phyloP scores from a whole-genome alignment of 2,329 filamentous ascomycete species.

The Cladosporium oxysporum region DNA sequence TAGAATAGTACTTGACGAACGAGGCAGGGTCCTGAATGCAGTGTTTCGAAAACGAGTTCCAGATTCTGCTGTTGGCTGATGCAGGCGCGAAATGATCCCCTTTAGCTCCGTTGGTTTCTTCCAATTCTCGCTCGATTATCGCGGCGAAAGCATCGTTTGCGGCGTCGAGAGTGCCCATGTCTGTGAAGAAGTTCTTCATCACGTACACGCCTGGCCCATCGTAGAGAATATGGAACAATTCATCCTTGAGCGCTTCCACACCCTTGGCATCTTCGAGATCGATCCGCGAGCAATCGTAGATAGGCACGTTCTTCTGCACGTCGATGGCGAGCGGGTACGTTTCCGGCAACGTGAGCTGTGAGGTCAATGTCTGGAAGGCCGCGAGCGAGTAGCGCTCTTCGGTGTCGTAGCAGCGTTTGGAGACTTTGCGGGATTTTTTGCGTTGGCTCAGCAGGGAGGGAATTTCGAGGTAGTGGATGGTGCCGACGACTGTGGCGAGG shows the following conservation, averaged over 20 bases:
- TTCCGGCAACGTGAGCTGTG: slow-evolving; percentile 24
- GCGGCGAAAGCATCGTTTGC: slow-evolving; percentile 51
- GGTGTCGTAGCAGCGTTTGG: slow-evolving; percentile 26
- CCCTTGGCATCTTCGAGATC: slow-evolving; percentile 36
- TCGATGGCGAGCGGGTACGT: slow-evolving; percentile 53
- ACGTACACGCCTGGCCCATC: slow-evolving; percentile 62
- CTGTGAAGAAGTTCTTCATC: slow-evolving; percentile 55
- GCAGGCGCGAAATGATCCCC: slow-evolving; percentile 64
- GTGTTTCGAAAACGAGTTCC: slow-evolving; percentile 68
- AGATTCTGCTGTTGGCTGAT: slow-evolving; percentile 60
- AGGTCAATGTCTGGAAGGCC: slow-evolving; percentile 29
- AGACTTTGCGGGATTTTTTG: slow-evolving; percentile 26
- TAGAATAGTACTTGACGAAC: slow-evolving; percentile 61
- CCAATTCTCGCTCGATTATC: slow-evolving; percentile 52
- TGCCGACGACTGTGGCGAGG: slow-evolving; percentile 16
- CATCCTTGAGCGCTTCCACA: slow-evolving; percentile 55
- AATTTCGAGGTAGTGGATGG: slow-evolving; percentile 28
- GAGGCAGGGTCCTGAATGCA: slow-evolving; percentile 52
- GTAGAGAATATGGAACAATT: slow-evolving; percentile 61
- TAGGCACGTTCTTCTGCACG: slow-evolving; percentile 55
- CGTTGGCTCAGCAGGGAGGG: slow-evolving; percentile 26
- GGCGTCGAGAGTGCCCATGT: slow-evolving; percentile 45
- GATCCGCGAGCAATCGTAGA: slow-evolving; percentile 53
- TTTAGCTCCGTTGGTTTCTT: slow-evolving; percentile 37
- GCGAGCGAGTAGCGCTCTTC: slow-evolving; percentile 26